Evolutionary conservation across 805 yeast genomes (phyloP), one percentile per base, ranked within the genome.

Genomic region (Lipomyces anomalus): DNA sequence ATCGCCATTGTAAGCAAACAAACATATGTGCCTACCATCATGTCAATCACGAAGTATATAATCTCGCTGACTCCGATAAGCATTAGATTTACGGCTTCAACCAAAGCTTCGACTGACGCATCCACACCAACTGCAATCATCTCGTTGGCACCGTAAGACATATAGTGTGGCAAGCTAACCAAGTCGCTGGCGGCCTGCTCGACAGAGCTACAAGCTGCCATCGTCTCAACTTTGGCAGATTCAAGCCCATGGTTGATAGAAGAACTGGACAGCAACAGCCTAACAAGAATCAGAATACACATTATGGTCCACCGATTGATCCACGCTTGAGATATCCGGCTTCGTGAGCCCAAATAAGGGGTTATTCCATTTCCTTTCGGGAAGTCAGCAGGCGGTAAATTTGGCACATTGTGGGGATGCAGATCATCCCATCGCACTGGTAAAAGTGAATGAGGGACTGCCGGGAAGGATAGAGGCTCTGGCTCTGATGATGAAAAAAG

Each of bases 11-110:
- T 77, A 11, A 87, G 61, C 11, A 92, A 68, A 63, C 98, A 92
- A 0, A 83, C 81, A 63, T 85, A 86, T 0, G 97, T 92, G 0
- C 97, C 97, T 1, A 88, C 63, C 39, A 83, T 75, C 52, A 90
- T 57, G 26, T 88, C 87, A 6, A 90, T 66, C 5, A 78, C 67
- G 59, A 90, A 85, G 3, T 77, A 59, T 0, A 85, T 60, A 34
- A 88, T 52, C 35, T 72, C 70, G 55, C 84, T 81, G 5, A 80
- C 66, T 0, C 79, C 82, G 0, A 77, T 73, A 0, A 85, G 59
- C 7, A 78, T 56, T 39, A 79, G 46, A 1, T 69, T 57, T 7
- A 84, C 44, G 0, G 73, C 53, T 2, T 67, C 61, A 23, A 73
- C 57, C 6, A 79, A 65, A 0, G 72, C 77, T 6, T 68, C 62